Evolutionary conservation across 2,329 filamentous ascomycete species (phyloP).

Genomic region (Phialophora tarda): DNA sequence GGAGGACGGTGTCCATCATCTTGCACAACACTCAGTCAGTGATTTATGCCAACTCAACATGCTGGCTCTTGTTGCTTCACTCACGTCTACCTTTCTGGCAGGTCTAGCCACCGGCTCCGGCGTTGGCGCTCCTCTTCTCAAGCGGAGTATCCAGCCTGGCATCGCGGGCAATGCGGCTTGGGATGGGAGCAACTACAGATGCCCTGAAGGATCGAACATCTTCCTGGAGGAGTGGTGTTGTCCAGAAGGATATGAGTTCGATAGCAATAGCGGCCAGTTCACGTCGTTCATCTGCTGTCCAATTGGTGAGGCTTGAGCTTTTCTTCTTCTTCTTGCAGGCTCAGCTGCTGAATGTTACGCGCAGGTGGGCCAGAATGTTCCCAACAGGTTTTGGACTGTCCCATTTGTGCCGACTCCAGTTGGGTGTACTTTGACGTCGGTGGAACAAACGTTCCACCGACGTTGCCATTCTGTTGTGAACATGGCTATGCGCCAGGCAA

Average conservation of each 20-base stretch:
- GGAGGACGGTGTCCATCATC: background rate
- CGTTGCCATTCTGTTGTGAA: conserved; percentile 14
- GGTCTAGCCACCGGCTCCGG: background rate
- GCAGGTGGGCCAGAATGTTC: conserved; percentile 6
- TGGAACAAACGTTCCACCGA: conserved; percentile 12
- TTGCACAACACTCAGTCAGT: background rate
- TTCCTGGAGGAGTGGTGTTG: conserved; percentile 11
- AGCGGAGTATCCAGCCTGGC: conserved; percentile 10
- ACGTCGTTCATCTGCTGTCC: conserved; percentile 14
- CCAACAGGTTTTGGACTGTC: conserved; percentile 7
- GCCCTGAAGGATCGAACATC: conserved; percentile 5
- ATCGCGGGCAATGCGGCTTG: conserved; percentile 12
- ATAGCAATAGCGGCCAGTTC: conserved; percentile 8
- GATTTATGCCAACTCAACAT: background rate
- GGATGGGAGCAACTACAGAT: conserved; percentile 12
- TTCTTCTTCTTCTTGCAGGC: background rate
- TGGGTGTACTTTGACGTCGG: conserved; percentile 11
- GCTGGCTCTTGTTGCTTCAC: background rate
- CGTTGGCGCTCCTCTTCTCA: background rate
- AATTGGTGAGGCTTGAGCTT: background rate
- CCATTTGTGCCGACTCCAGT: conserved; percentile 3
- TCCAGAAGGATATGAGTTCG: conserved; percentile 8
- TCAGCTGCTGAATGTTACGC: background rate
- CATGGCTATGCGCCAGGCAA: background rate
- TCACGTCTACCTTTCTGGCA: background rate